These are phyloP conservation scores for Leccinum rimulosum DNA, from an alignment of 768 basidiomycete genomes.

Conservation along the genomic window DNA sequence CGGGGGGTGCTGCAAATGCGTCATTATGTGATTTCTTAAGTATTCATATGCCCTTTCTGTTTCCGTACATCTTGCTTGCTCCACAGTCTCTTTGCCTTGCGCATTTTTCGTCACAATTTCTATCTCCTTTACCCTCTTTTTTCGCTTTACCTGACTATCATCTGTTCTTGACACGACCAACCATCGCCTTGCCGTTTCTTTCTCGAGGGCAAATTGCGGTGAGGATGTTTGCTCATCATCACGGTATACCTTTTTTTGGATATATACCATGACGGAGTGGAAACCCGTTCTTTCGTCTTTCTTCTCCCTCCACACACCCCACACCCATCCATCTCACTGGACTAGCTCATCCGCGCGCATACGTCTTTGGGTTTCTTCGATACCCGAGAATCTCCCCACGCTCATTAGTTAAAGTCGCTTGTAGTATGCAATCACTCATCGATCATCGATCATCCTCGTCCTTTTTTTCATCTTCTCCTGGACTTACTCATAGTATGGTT, in stretches of 20 bases:
- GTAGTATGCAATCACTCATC: constrained; percentile 27
- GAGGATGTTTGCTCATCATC: constrained; percentile 13
- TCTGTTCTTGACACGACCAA: constrained; percentile 15
- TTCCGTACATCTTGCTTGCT: constrained; percentile 23
- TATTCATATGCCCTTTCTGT: constrained; percentile 25
- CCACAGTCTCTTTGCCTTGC: constrained; percentile 5
- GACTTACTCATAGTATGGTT: constrained; percentile 20
- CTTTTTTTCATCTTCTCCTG: constrained; percentile 1
- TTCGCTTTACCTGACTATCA: constrained; percentile 3
- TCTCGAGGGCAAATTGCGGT: constrained; percentile 7
- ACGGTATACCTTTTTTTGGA: constrained; percentile 23
- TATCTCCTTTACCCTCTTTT: background rate
- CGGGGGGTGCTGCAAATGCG: constrained; percentile 73
- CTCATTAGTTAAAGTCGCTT: constrained; percentile 22
- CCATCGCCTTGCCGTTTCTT: constrained; percentile 4
- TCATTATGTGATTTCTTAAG: constrained; percentile 67
- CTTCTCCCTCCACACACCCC: constrained; percentile 3
- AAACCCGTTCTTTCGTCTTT: constrained; percentile 15
- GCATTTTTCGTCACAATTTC: background rate
- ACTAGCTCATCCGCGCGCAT: constrained; percentile 13
- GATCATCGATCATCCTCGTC: background rate
- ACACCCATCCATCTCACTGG: constrained; percentile 14
- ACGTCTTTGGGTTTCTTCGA: constrained; percentile 5
- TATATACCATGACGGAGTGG: constrained; percentile 25
- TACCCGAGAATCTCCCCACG: constrained; percentile 13